These are phyloP conservation scores for Boechera divaricarpa DNA, from an alignment of 345 rosid species.

Conservation along the genomic window DNA sequence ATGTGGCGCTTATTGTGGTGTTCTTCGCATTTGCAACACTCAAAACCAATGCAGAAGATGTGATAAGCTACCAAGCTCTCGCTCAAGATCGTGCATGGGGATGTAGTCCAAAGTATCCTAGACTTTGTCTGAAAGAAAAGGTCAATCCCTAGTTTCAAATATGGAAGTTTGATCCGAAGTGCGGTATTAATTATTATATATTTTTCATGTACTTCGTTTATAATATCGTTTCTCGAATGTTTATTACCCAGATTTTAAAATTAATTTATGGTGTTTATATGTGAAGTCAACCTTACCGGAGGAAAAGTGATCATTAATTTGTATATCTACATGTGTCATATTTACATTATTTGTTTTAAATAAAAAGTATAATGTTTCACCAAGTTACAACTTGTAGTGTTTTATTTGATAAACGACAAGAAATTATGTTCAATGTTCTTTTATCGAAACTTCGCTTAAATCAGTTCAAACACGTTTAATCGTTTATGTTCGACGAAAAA, in stretches of 20 bases:
- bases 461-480: neutral
- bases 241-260: neutral
- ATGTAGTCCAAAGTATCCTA: slow-evolving; percentile 31
- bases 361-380: neutral
- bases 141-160: slow-evolving; percentile 30
- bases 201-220: neutral
- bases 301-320: neutral
- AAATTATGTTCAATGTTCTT: neutral
- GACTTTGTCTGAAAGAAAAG: neutral
- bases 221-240: neutral
- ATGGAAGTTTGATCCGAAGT: slow-evolving; percentile 8
- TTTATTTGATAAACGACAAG: neutral
- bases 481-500: neutral
- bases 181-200: neutral
- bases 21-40: slow-evolving; percentile 32
- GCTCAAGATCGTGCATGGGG: slow-evolving; percentile 25
- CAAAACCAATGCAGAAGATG: slow-evolving; percentile 37
- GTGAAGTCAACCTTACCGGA: neutral
- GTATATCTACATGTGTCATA: neutral
- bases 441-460: neutral
- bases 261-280: neutral
- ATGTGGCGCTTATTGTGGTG: slow-evolving; percentile 28
- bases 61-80: slow-evolving; percentile 28
- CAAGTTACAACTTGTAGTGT: neutral
- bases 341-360: neutral